Conservation (phyloP, 2,329 filamentous ascomycete genomes). For the Elsinoe batatas region DNA sequence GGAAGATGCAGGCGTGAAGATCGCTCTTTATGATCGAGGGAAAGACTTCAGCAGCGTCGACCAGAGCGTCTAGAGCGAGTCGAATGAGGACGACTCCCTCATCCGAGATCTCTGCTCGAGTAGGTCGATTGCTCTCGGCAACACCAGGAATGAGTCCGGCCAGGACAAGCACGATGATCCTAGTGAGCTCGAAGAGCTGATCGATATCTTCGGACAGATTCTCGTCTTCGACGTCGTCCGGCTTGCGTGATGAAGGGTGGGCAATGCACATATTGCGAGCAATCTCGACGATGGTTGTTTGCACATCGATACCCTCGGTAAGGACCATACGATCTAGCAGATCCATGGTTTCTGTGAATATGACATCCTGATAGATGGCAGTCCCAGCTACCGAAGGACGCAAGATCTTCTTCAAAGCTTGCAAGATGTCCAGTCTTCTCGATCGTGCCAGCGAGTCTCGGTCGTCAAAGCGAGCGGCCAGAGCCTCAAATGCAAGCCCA, state of each 20-base stretch:
- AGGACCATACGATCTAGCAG: constrained; percentile 84
- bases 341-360: constrained; percentile 97
- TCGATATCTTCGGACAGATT: constrained; percentile 94
- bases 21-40: constrained; percentile 94
- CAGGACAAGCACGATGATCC: constrained; percentile 89
- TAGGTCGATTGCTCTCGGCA: constrained; percentile 42
- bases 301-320: constrained; percentile 80
- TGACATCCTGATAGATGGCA: constrained; percentile 89
- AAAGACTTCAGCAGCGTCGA: constrained; percentile 91
- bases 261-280: constrained; percentile 80
- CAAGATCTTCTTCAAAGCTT: constrained; percentile 87
- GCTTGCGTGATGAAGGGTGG: constrained; percentile 69
- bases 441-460: constrained; percentile 23
- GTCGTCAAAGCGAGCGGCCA: constrained; percentile 57
- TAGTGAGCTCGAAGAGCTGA: constrained; percentile 90
- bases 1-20: constrained; percentile 88
- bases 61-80: constrained; percentile 73
- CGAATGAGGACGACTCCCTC: constrained; percentile 75
- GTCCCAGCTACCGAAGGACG: constrained; percentile 91
- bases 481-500: constrained; percentile 88
- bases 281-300: constrained; percentile 88
- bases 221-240: constrained; percentile 43
- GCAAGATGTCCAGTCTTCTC: constrained; percentile 63
- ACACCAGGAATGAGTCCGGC: constrained; percentile 79
- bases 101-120: constrained; percentile 60